Base-by-base conservation (phyloP, 2,329 filamentous ascomycete species). In the Shiraia bambusicola region DNA sequence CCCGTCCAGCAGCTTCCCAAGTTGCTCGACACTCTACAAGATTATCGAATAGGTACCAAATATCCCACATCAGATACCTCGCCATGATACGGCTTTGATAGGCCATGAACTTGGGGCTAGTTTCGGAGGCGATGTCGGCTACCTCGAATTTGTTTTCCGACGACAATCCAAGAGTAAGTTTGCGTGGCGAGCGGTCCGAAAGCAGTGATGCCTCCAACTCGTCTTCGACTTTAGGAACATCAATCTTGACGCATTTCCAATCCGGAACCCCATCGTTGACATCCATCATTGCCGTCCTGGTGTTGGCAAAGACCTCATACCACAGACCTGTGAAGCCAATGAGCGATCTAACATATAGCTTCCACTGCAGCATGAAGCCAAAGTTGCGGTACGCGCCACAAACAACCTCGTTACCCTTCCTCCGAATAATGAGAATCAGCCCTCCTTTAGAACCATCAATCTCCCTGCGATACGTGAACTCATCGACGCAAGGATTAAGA, bases 391-490 rank as follows among this genome's bases (percentile, higher is more conserved):
- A 56, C 3, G 38, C 43, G 16, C 55, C 52, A 28, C 22, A 24
- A 5, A 45, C 13, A n/a, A 58, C 34, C 12, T 22, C 9, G 26
- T 46, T 52, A 0, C 43, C 50, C 12, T 13, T 6, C 6, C 54
- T 34, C 1, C 48, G 30, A 3, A 58, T 34, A 2, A 56, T 28
- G 0, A 50, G 24, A 1, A 40, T 30, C 2, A 34, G 37, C 0
- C 43, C 43, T 0, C 34, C 39, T 13, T 40, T 35, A 1, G 35
- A 37, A 2, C 31, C 22, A 4, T 52, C 35, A 0, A 52, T 8
- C 5, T 54, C 41, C 1, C 48, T 37, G 7, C 45, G 43, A n/a
- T 51, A 58, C 6, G 45, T 45, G 13, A 56, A 58, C 5, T 50
- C 42, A 1, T 32, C 24, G 6, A 53, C 37, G 0, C 11, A 1